Evolutionary conservation across 164 flowering plant species (phyloP).

Genomic region (Taxillus chinensis): DNA sequence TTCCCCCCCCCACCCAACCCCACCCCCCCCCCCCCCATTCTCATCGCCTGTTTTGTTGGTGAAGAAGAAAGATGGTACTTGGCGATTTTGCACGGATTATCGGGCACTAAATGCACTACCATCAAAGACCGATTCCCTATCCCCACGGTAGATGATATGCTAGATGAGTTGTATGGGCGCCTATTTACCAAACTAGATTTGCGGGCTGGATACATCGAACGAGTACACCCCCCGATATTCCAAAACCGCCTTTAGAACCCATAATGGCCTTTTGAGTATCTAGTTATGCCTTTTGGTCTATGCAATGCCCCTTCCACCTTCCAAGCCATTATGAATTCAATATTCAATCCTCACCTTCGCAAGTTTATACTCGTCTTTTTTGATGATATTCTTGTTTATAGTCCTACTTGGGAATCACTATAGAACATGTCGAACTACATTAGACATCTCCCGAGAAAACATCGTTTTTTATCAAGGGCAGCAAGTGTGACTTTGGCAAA

Average conservation of each 20-base stretch:
- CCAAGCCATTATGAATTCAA: conserved; percentile 6
- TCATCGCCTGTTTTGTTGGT: neutral
- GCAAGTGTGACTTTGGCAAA: conserved; percentile 6
- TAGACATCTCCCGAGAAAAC: neutral
- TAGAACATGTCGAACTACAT: neutral
- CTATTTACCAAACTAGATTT: neutral
- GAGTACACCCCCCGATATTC: neutral
- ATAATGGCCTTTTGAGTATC: neutral
- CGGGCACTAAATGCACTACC: neutral
- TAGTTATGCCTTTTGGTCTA: neutral
- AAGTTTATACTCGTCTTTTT: conserved; percentile 13
- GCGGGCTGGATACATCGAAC: neutral
- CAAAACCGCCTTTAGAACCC: neutral
- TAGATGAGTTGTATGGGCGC: neutral
- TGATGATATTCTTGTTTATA: conserved; percentile 16
- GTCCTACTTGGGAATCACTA: neutral
- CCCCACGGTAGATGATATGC: neutral
- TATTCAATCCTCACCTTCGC: neutral
- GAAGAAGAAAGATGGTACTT: neutral
- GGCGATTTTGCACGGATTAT: neutral
- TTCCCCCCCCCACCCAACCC: neutral
- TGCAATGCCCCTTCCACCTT: neutral
- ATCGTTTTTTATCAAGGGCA: neutral
- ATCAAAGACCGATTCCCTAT: neutral
- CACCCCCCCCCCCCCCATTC: neutral